These are phyloP conservation scores for Colletotrichum neosansevieriae DNA, from an alignment of 2,329 filamentous ascomycete species.

Conservation along the genomic window DNA sequence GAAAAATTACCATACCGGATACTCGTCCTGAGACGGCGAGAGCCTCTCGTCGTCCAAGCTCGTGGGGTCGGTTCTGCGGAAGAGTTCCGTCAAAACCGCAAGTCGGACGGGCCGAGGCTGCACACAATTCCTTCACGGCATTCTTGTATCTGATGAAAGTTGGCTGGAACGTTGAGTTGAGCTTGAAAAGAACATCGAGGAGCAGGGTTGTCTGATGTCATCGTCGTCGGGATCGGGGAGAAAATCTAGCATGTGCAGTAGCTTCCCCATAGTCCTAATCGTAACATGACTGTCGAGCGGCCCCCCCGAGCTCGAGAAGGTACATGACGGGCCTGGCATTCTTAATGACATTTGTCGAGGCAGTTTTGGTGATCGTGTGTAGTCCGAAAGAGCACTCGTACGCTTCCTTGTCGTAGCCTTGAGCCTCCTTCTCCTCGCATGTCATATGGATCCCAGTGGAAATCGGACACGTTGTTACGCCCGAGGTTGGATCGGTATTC, in stretches of 20 bases:
- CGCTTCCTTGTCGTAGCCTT: neutral
- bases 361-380: neutral
- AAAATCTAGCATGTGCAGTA: neutral
- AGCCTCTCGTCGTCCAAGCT: neutral
- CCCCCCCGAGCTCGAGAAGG: neutral
- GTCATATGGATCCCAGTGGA: constrained; percentile 31
- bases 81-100: neutral
- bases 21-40: neutral
- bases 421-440: neutral
- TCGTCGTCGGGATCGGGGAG: neutral
- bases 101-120: neutral
- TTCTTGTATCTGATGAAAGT: neutral
- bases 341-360: neutral
- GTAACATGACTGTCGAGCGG: neutral
- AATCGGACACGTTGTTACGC: constrained; percentile 11
- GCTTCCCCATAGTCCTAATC: neutral
- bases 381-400: neutral
- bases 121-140: neutral
- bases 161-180: neutral
- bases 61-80: neutral
- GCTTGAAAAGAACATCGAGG: neutral
- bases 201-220: neutral
- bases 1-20: neutral
- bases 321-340: neutral
- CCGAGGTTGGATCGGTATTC: constrained; percentile 27